Conservation (phyloP, 163 green algal species). For the Scenedesmus sp. region DNA sequence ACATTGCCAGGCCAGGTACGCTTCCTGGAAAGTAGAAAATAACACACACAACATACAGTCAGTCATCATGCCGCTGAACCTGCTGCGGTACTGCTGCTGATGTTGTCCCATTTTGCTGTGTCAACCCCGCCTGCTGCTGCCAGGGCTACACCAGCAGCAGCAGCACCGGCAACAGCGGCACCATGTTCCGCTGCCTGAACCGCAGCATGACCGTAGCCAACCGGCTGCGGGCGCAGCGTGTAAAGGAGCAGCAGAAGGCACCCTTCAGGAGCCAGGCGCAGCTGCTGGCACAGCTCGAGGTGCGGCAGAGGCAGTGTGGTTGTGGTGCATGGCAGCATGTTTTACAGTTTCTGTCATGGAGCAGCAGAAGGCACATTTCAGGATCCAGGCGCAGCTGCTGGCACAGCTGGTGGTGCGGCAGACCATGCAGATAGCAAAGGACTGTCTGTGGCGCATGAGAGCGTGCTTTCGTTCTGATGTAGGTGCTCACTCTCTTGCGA, state of each 20-base stretch:
- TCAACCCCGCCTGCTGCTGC: not conserved
- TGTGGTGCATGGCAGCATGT: not conserved
- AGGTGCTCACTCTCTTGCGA: too few species aligned
- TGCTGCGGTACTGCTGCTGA: not conserved
- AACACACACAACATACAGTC: not conserved
- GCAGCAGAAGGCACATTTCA: not conserved
- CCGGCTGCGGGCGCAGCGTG: not conserved
- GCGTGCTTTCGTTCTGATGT: too few species aligned
- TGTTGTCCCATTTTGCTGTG: not conserved
- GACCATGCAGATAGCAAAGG: too few species aligned
- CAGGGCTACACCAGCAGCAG: constrained; percentile 25
- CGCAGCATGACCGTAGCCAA: not conserved
- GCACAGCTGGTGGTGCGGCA: not conserved
- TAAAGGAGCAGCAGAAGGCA: not conserved
- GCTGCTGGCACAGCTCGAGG: not conserved
- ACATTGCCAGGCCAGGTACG: not conserved
- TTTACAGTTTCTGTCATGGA: not conserved
- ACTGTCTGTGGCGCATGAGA: too few species aligned
- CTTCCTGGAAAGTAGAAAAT: not conserved
- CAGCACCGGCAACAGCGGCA: constrained; percentile 35
- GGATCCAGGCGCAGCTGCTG: not conserved
- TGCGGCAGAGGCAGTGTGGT: not conserved
- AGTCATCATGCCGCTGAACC: too few species aligned
- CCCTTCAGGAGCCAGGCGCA: not conserved
- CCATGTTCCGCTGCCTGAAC: not conserved